Evolutionary conservation across 1,284 basidiomycete genomes (phyloP).

Genomic region (Hymenochaete sp.): DNA sequence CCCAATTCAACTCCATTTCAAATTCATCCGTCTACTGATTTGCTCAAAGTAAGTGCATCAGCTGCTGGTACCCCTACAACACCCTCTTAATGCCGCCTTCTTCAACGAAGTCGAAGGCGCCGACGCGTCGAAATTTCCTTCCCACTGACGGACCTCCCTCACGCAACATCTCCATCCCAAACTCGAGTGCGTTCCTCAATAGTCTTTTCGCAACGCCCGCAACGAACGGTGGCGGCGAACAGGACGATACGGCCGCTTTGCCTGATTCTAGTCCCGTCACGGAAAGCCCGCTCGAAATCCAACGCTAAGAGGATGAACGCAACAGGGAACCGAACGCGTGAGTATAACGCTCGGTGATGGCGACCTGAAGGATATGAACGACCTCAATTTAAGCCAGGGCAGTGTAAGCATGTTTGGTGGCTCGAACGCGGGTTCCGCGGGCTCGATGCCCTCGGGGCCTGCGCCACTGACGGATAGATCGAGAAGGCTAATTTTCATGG

Average conservation of each 20-base stretch:
- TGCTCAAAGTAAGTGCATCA: slow-evolving; percentile 21
- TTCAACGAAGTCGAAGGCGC: slow-evolving; percentile 39
- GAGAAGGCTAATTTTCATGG: slow-evolving; percentile 55
- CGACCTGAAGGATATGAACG: slow-evolving; percentile 94
- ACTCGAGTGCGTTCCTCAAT: slow-evolving; percentile 52
- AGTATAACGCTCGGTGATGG: slow-evolving; percentile 84
- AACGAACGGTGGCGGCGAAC: slow-evolving; percentile 36
- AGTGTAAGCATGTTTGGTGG: no score
- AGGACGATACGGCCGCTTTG: slow-evolving; percentile 29
- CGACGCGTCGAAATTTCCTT: slow-evolving; percentile 77
- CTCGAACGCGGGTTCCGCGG: no score
- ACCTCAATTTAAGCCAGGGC: slow-evolving; percentile 55
- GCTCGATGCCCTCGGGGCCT: slow-evolving; percentile 43
- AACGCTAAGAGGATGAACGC: slow-evolving; percentile 61
- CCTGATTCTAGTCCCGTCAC: slow-evolving; percentile 46
- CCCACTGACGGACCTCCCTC: slow-evolving; percentile 58
- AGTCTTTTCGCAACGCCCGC: slow-evolving; percentile 39
- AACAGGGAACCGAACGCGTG: slow-evolving; percentile 61
- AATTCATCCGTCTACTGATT: slow-evolving; percentile 25
- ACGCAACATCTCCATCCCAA: slow-evolving; percentile 48
- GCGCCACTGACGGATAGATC: slow-evolving; percentile 42
- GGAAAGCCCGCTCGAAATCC: slow-evolving; percentile 35
- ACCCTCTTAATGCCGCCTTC: no score
- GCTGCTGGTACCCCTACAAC: slow-evolving; percentile 27
- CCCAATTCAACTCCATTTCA: slow-evolving; percentile 58